These are phyloP conservation scores for Leccinellum luteum DNA, from an alignment of 768 basidiomycete species.

Conservation along the genomic window DNA sequence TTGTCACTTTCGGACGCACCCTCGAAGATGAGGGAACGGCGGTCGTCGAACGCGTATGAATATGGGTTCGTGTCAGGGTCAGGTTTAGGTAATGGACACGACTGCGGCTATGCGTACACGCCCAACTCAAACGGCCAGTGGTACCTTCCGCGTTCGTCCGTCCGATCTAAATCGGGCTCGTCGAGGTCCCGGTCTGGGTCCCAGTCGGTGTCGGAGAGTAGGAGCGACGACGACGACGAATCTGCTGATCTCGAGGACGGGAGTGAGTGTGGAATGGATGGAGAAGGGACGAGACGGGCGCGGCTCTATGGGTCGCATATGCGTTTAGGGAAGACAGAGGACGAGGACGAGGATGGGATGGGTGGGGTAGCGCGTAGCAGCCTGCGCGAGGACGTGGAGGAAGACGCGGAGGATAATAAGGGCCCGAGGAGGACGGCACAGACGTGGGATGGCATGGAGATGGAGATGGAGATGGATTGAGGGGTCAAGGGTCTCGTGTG, in stretches of 20 bases:
- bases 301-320: background rate
- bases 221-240: slow-evolving; percentile 34
- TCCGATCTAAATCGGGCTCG: slow-evolving; percentile 41
- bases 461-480: slow-evolving; percentile 45
- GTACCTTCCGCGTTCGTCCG: slow-evolving; percentile 55
- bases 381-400: slow-evolving; percentile 6
- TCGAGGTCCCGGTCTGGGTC: slow-evolving; percentile 34
- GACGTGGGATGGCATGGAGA: slow-evolving; percentile 47
- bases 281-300: background rate
- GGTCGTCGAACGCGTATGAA: slow-evolving; percentile 16
- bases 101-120: slow-evolving; percentile 5
- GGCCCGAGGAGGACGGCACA: slow-evolving; percentile 9
- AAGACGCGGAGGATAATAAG: background rate
- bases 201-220: slow-evolving; percentile 33
- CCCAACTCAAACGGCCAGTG: slow-evolving; percentile 40
- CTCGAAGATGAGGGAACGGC: slow-evolving; percentile 5
- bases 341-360: background rate
- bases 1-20: background rate
- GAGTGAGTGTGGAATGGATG: background rate
- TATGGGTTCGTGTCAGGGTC: background rate
- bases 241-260: background rate
- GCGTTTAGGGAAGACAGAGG: slow-evolving; percentile 2
- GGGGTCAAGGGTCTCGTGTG: background rate
- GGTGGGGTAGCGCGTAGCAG: background rate
- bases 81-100: background rate